phyloP scores from a whole-genome alignment of 495 filamentous ascomycete species.

The Emericellopsis terricola region DNA sequence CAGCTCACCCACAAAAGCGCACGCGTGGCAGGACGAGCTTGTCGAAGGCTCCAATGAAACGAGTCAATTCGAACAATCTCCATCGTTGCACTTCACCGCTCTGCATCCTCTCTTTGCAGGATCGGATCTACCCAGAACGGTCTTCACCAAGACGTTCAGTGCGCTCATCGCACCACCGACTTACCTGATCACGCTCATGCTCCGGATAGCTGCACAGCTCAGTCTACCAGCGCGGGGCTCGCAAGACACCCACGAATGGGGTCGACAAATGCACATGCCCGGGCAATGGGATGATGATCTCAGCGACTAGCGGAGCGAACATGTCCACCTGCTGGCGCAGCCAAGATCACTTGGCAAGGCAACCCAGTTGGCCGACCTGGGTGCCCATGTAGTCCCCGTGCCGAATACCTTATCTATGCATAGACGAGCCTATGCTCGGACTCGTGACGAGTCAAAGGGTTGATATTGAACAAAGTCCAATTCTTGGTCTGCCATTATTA shows the following conservation, averaged over 20 bases:
- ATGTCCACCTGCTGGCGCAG: no score
- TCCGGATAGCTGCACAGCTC: slow-evolving; percentile 63
- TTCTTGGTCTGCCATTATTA: no score
- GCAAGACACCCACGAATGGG: slow-evolving; percentile 30
- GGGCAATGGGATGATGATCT: slow-evolving; percentile 35
- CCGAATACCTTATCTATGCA: no score
- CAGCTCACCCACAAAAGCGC: background rate
- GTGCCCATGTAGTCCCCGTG: no score
- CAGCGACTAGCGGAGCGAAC: no score
- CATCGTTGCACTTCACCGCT: background rate
- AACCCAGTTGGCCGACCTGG: no score
- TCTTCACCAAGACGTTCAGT: slow-evolving; percentile 59
- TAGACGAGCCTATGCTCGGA: no score
- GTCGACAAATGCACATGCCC: slow-evolving; percentile 26
- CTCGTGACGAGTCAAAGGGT: no score
- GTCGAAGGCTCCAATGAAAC: background rate
- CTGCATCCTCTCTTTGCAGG: background rate
- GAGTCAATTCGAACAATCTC: background rate
- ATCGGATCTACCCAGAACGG: slow-evolving; percentile 40
- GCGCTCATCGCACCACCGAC: slow-evolving; percentile 59
- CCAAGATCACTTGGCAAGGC: no score
- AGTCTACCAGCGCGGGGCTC: slow-evolving; percentile 49
- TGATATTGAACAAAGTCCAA: no score
- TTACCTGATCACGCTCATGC: slow-evolving; percentile 56
- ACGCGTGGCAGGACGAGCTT: background rate